Conservation (phyloP, 768 basidiomycete species). For the Russula sp. region DNA sequence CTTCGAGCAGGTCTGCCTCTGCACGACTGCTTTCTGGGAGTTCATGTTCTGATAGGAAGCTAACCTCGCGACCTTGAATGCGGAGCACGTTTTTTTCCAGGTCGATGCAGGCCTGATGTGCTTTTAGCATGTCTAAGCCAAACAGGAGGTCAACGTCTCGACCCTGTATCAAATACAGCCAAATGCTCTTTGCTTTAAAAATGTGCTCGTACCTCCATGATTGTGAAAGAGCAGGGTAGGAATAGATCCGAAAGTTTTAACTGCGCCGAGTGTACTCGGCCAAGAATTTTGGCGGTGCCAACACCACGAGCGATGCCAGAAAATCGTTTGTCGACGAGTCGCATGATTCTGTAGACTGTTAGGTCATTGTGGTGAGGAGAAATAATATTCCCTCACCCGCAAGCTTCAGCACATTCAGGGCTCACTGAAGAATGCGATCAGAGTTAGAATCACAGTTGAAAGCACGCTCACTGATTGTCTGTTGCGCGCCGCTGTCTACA, state of each 20-base stretch:
- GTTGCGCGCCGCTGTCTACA: constrained; percentile 96
- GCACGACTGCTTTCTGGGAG: constrained; percentile 73
- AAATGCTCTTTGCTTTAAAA: background rate
- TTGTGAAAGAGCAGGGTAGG: constrained; percentile 87
- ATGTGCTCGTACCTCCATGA: constrained; percentile 72
- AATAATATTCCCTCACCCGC: constrained; percentile 51
- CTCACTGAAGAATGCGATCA: constrained; percentile 50
- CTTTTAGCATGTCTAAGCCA: constrained; percentile 98
- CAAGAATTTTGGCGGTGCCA: constrained; percentile 90
- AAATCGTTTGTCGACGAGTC: constrained; percentile 81
- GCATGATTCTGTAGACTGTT: constrained; percentile 64
- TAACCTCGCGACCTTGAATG: constrained; percentile 86
- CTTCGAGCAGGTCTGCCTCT: constrained; percentile 24
- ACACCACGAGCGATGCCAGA: constrained; percentile 89
- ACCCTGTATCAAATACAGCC: constrained; percentile 43
- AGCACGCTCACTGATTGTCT: constrained; percentile 76
- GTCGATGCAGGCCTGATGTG: constrained; percentile 95
- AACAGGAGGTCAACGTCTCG: constrained; percentile 91
- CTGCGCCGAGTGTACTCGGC: constrained; percentile 89
- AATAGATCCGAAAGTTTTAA: constrained; percentile 78
- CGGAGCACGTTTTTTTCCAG: constrained; percentile 81
- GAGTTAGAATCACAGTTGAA: constrained; percentile 1
- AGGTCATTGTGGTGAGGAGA: constrained; percentile 6
- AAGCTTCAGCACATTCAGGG: constrained; percentile 84
- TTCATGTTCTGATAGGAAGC: constrained; percentile 90